Percentiles rank a stretch among this genome's conserved stretches.
Conservation (phyloP, 192 early-diverging fungal genomes). For the Coemansia nantahalensis region DNA sequence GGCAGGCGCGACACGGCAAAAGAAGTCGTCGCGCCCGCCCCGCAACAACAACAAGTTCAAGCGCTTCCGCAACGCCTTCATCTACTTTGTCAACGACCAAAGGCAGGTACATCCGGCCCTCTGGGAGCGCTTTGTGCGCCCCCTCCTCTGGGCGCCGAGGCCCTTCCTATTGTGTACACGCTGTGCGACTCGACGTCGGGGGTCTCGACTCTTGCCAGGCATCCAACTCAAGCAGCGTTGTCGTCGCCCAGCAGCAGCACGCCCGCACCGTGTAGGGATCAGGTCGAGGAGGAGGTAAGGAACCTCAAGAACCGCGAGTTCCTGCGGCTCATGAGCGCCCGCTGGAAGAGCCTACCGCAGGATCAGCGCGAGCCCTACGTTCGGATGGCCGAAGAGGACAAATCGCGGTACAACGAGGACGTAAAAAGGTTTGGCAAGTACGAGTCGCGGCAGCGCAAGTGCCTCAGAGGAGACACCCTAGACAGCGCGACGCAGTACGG, state of each 20-base stretch:
- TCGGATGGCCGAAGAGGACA: slow-evolving; percentile 45
- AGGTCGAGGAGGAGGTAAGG: slow-evolving; percentile 40
- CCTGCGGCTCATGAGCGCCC: slow-evolving; percentile 52
- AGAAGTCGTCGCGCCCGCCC: slow-evolving; percentile 22
- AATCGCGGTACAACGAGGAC: slow-evolving; percentile 47
- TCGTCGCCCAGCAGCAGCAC: too few relatives aligned
- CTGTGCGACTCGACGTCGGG: too few relatives aligned
- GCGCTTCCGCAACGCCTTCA: slow-evolving; percentile 56
- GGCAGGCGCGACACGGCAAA: background rate
- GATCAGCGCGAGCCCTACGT: slow-evolving; percentile 42
- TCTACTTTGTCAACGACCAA: slow-evolving; percentile 56
- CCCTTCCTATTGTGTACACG: too few relatives aligned
- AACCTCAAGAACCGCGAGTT: slow-evolving; percentile 55
- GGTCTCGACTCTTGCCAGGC: too few relatives aligned
- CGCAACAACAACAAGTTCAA: slow-evolving; percentile 55
- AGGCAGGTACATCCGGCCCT: slow-evolving; percentile 20
- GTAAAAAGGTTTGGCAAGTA: slow-evolving; percentile 50
- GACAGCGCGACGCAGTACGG: too few relatives aligned
- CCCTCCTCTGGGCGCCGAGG: background rate
- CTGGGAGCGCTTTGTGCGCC: background rate
- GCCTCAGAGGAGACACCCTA: background rate
- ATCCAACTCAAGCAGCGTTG: too few relatives aligned
- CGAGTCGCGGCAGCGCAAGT: slow-evolving; percentile 48
- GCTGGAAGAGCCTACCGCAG: slow-evolving; percentile 49
- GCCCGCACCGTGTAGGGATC: slow-evolving; percentile 17